These are phyloP conservation scores for Hylodesmum podocarpum DNA, from an alignment of 306 rosid species.

Conservation along the genomic window DNA sequence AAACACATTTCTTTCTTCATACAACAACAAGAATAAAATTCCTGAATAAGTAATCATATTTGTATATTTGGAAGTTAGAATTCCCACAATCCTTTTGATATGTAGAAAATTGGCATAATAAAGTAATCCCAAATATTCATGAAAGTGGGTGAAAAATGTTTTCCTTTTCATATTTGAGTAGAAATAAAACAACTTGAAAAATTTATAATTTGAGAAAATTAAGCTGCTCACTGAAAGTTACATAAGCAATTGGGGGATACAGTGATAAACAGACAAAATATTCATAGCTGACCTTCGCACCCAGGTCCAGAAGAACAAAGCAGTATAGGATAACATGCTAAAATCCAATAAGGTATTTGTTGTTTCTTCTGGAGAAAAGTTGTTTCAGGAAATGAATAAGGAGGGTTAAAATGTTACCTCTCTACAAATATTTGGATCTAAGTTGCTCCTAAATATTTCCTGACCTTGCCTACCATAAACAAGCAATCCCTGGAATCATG, in stretches of 20 bases:
- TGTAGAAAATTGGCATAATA: constrained; percentile 1
- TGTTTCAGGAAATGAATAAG: not conserved
- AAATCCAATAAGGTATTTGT: constrained; percentile 10
- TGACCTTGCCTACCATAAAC: constrained; percentile 89
- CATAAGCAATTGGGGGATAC: constrained; percentile 20
- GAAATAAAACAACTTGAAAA: not conserved
- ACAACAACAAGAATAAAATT: not conserved
- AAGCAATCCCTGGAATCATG: constrained; percentile 81
- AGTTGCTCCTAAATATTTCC: constrained; percentile 79
- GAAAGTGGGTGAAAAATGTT: not conserved
- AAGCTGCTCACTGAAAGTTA: constrained; percentile 5
- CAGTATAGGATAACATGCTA: not conserved
- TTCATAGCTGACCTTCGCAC: constrained; percentile 7
- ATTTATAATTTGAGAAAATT: not conserved
- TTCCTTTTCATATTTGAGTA: constrained; percentile 6
- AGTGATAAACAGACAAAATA: constrained; percentile 6
- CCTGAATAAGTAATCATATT: constrained; percentile 8
- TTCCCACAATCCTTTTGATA: not conserved
- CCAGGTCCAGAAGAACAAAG: constrained; percentile 5
- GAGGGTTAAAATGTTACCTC: constrained; percentile 55
- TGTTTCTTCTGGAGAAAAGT: constrained; percentile 2
- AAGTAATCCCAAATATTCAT: not conserved
- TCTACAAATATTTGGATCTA: constrained; percentile 71
- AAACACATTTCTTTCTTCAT: constrained; percentile 2
- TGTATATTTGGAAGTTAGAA: constrained; percentile 13